A percentile compares a stretch with the other conserved stretches of the same genome.
phyloP scores from a whole-genome alignment of 2,329 filamentous ascomycete species.

The Fusarium solani-melongenae region DNA sequence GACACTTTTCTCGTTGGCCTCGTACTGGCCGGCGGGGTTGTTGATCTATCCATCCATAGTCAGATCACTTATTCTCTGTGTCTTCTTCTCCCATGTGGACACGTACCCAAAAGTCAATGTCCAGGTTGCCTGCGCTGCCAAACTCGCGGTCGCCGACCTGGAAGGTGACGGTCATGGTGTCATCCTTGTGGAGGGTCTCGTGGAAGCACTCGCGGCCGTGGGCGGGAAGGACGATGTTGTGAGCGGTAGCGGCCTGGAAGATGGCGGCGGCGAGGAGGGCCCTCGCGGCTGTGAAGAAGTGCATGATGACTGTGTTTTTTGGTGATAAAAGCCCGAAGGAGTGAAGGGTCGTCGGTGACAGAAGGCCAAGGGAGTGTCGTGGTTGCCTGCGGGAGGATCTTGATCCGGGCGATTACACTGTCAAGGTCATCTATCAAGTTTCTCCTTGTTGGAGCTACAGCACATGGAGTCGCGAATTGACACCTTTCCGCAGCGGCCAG shows the following conservation, averaged over 20 bases:
- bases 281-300: conserved; percentile 53
- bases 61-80: not conserved
- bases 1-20: conserved; percentile 82
- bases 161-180: conserved; percentile 98
- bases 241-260: conserved; percentile 74
- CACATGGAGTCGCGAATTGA: conserved; percentile 44
- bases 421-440: conserved; percentile 6
- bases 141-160: conserved; percentile 98
- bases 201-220: conserved; percentile 98
- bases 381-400: not conserved
- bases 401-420: not conserved
- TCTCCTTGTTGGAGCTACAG: conserved; percentile 31
- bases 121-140: conserved; percentile 91
- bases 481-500: conserved; percentile 42
- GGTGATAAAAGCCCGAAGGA: not conserved
- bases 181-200: conserved; percentile 90
- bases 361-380: conserved; percentile 24
- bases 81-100: not conserved
- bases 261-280: conserved; percentile 55
- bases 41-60: conserved; percentile 67
- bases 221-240: conserved; percentile 95
- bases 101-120: conserved; percentile 97
- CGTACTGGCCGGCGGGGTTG: conserved; percentile 79
- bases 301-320: conserved; percentile 36
- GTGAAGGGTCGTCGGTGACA: conserved; percentile 11